A percentile compares a stretch with the other conserved stretches of the same genome.
Evolutionary conservation across 257 asterid genomes (phyloP).

Genomic region (Petunia axillaris): DNA sequence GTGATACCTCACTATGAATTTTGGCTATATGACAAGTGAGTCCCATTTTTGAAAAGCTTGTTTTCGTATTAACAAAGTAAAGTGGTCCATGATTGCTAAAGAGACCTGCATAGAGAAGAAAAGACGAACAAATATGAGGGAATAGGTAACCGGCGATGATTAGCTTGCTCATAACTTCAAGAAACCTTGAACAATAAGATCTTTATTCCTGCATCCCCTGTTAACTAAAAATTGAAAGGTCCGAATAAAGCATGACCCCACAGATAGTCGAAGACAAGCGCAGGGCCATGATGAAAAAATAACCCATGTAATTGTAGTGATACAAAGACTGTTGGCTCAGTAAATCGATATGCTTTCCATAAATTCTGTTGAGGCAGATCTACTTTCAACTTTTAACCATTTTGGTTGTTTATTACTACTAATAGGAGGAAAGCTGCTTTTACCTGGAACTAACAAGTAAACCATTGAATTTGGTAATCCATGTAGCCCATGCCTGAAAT

Average conservation of each 20-base stretch:
- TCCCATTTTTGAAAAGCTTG: slow-evolving; percentile 88
- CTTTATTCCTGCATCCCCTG: slow-evolving; percentile 14
- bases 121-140: slow-evolving; percentile 14
- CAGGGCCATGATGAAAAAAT: not conserved
- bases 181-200: slow-evolving; percentile 9
- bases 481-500: slow-evolving; percentile 89
- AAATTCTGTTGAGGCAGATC: not conserved
- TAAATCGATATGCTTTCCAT: slow-evolving; percentile 3
- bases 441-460: slow-evolving; percentile 98
- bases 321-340: not conserved
- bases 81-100: slow-evolving; percentile 68
- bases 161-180: not conserved
- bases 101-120: slow-evolving; percentile 42
- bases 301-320: not conserved
- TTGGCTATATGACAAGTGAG: slow-evolving; percentile 86
- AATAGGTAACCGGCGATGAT: not conserved
- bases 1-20: slow-evolving; percentile 53
- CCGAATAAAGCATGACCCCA: not conserved
- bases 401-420: slow-evolving; percentile 1
- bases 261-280: not conserved
- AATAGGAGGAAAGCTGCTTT: slow-evolving; percentile 17
- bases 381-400: not conserved
- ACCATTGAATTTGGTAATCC: slow-evolving; percentile 83
- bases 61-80: slow-evolving; percentile 76
- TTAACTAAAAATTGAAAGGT: not conserved